A percentile compares a stretch with the other conserved stretches of the same genome.
These are phyloP conservation scores for Elsinoe ampelina DNA, from an alignment of 2,329 filamentous ascomycete species.

Conservation along the genomic window DNA sequence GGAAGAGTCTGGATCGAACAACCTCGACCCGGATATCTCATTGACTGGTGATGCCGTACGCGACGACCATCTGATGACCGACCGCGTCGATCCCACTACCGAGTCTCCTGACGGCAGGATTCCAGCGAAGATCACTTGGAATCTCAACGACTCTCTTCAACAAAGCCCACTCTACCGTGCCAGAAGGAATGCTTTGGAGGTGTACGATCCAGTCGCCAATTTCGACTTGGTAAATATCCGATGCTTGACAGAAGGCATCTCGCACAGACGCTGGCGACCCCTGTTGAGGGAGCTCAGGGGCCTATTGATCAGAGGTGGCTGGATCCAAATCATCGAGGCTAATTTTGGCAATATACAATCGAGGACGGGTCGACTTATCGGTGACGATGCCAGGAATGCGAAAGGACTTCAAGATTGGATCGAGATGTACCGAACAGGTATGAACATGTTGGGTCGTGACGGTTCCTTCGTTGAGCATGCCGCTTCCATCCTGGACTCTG, in stretches of 20 bases:
- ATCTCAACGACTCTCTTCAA: not conserved
- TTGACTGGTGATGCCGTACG: not conserved
- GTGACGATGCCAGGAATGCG: conserved; percentile 36
- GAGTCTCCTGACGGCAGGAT: not conserved
- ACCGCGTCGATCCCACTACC: not conserved
- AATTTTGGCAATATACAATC: conserved; percentile 70
- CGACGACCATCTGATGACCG: not conserved
- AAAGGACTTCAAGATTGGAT: conserved; percentile 31
- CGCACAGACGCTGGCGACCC: conserved; percentile 57
- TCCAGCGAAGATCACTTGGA: not conserved
- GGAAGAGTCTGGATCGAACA: not conserved
- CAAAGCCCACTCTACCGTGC: not conserved
- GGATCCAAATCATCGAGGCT: conserved; percentile 74
- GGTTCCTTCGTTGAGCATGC: not conserved
- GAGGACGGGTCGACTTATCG: conserved; percentile 62
- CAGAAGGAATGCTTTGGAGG: not conserved
- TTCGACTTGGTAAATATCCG: conserved; percentile 76
- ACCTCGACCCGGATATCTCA: no score
- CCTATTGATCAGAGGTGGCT: conserved; percentile 62
- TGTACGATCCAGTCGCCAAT: conserved; percentile 26
- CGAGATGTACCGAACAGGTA: conserved; percentile 26
- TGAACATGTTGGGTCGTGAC: conserved; percentile 18
- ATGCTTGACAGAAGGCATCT: conserved; percentile 59
- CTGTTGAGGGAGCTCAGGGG: conserved; percentile 67
- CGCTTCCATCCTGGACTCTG: not conserved